Evolutionary conservation across 768 basidiomycete species (phyloP), one percentile per base, ranked within the genome.

Genomic region (Mycena maculata): DNA sequence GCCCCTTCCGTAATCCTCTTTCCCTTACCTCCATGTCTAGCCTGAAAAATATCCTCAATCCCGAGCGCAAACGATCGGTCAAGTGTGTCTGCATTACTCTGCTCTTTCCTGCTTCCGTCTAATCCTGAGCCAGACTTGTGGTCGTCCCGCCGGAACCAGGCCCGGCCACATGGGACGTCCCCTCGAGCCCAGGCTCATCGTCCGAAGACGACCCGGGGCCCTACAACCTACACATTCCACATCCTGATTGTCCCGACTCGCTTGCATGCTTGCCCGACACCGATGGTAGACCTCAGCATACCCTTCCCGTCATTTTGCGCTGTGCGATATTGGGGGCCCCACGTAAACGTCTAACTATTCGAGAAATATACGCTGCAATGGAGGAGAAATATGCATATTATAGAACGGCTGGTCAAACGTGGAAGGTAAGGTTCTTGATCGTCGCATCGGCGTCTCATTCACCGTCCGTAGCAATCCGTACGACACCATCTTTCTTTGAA

Each of bases 291-390:
- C 93, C 93, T 58, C 92, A 93, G 70, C 92, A 94, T 72, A 94
- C 93, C 13, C 86, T 94, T 47, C 93, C 93, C 25, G 90, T 94
- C 63, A 94, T 94, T 76, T 83, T 94, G 54, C 89, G 93, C 31
- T 94, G 93, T 72, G 91, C 93, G 28, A 94, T 94, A 72, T 81
- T 94, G 50, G 93, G 93, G 42, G 92, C 90, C 74, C 84, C 88
- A 12, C 87, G 87, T 68, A 88, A 90, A 73, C 87, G 92, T 25
- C 82, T 94, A 30, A 94, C 93, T 15, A 93, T 94, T 72, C 85
- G 92, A 52, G 92, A 94, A 73, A 94, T 94, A 63, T 94, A 94
- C 72, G 91, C 90, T 12, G 90, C 91, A 20, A 94, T 94, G 91
- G 93, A 94, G 80, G 85, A 85, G 33, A 94, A 94, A 78, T 94